Evolutionary conservation across 192 early-diverging fungal species (phyloP).

Genomic region (Haplosporangium gracile): DNA sequence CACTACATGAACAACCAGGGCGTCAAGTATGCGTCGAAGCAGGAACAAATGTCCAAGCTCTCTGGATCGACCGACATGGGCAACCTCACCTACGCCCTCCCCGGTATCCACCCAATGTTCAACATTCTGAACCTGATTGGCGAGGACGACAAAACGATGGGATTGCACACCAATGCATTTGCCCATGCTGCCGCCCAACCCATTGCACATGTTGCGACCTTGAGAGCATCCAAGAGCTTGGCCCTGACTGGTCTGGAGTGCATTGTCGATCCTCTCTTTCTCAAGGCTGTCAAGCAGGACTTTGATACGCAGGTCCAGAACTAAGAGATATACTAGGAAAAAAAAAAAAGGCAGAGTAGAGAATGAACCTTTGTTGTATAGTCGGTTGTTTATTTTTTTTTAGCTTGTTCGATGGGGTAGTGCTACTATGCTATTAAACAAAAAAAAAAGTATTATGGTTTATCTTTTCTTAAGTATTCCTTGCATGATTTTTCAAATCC

Average conservation of each 20-base stretch:
- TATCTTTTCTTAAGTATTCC: neutral
- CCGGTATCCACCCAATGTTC: slow-evolving; percentile 62
- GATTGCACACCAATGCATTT: slow-evolving; percentile 77
- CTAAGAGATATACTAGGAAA: neutral
- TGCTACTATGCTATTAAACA: neutral
- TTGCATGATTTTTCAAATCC: neutral
- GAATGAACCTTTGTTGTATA: neutral
- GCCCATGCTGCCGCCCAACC: slow-evolving; percentile 66
- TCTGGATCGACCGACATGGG: slow-evolving; percentile 81
- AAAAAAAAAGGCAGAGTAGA: slow-evolving; percentile 2
- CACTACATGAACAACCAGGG: slow-evolving; percentile 64
- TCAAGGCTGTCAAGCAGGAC: slow-evolving; percentile 59
- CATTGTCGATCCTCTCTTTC: slow-evolving; percentile 61
- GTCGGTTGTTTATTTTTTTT: neutral
- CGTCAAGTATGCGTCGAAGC: slow-evolving; percentile 36
- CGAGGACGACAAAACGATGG: slow-evolving; percentile 59
- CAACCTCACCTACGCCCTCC: slow-evolving; percentile 77
- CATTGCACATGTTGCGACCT: slow-evolving; percentile 68
- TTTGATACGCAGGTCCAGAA: slow-evolving; percentile 20
- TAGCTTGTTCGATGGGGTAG: neutral
- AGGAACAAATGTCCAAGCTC: slow-evolving; percentile 48
- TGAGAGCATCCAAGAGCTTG: slow-evolving; percentile 67
- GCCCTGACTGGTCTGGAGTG: slow-evolving; percentile 66
- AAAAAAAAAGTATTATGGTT: neutral
- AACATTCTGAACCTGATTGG: slow-evolving; percentile 50